Evolutionary conservation across 306 rosid genomes (phyloP).

Genomic region (Gastrolobium bilobum): DNA sequence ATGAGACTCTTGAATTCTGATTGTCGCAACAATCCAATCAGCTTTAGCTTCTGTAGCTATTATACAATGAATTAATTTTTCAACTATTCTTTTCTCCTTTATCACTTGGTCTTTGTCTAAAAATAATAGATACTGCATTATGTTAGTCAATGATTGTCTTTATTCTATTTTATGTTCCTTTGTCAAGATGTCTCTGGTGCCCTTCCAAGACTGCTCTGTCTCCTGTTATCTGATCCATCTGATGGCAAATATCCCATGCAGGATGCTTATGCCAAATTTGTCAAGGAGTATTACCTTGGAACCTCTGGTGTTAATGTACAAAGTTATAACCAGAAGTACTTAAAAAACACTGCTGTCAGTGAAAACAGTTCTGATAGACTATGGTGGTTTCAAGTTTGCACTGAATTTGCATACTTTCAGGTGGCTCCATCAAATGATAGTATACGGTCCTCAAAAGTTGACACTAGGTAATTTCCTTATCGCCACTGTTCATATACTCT

Average conservation of each 20-base stretch:
- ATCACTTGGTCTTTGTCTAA: neutral
- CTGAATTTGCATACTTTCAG: constrained; percentile 96
- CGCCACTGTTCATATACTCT: constrained; percentile 26
- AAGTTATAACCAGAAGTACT: constrained; percentile 69
- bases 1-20: neutral
- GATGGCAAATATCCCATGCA: constrained; percentile 53
- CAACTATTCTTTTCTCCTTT: neutral
- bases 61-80: neutral
- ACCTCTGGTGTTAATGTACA: constrained; percentile 55
- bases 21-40: neutral
- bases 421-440: constrained; percentile 95
- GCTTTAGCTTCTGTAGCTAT: constrained; percentile 10
- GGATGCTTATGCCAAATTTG: constrained; percentile 84
- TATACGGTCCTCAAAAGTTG: constrained; percentile 83
- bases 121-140: neutral
- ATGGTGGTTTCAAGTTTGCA: constrained; percentile 99
- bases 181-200: constrained; percentile 22
- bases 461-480: constrained; percentile 66
- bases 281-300: constrained; percentile 72
- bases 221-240: constrained; percentile 19
- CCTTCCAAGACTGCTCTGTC: neutral
- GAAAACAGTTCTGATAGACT: constrained; percentile 70
- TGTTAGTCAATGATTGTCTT: neutral
- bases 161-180: constrained; percentile 8
- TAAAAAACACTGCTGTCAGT: constrained; percentile 70